Percentiles rank a stretch among this genome's conserved stretches.
Evolutionary conservation across 1,139 yeast species (phyloP).

Genomic region (Geotrichum carabidarum): DNA sequence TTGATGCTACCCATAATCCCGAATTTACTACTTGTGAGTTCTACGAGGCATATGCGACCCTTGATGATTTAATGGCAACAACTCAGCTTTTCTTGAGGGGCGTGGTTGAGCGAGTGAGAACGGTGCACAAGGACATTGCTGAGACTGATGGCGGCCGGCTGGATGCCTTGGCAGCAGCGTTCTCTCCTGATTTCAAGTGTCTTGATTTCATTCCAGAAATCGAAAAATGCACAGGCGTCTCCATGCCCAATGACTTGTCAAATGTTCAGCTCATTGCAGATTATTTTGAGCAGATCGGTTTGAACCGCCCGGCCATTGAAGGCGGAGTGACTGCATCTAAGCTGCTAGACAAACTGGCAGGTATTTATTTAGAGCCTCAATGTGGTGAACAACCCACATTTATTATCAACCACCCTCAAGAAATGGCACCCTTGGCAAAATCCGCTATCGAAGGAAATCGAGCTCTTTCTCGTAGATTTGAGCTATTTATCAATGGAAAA

Average conservation of each 20-base stretch:
- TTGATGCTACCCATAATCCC: slow-evolving; percentile 90
- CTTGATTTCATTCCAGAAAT: slow-evolving; percentile 50
- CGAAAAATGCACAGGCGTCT: slow-evolving; percentile 41
- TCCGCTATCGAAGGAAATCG: slow-evolving; percentile 40
- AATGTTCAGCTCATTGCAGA: slow-evolving; percentile 25
- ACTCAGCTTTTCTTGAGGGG: slow-evolving; percentile 55
- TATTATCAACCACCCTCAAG: slow-evolving; percentile 77
- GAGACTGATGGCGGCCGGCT: slow-evolving; percentile 8
- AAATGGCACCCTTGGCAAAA: slow-evolving; percentile 84
- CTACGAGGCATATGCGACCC: slow-evolving; percentile 70
- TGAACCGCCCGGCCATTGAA: slow-evolving; percentile 47
- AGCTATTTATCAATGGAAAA: slow-evolving; percentile 69
- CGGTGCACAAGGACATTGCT: not conserved
- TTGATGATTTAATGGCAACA: slow-evolving; percentile 59
- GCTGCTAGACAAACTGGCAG: slow-evolving; percentile 62
- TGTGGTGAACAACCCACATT: slow-evolving; percentile 55
- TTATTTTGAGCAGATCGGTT: slow-evolving; percentile 47
- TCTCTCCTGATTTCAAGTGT: slow-evolving; percentile 25
- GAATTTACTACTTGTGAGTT: slow-evolving; percentile 94
- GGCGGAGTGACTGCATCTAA: slow-evolving; percentile 44
- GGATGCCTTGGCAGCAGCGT: slow-evolving; percentile 13
- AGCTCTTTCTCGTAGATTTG: slow-evolving; percentile 63
- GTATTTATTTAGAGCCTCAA: slow-evolving; percentile 60
- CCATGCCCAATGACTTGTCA: slow-evolving; percentile 40
- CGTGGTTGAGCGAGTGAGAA: slow-evolving; percentile 35